phyloP scores from a whole-genome alignment of 1,284 basidiomycete genomes.

The Moesziomyces parantarcticus region DNA sequence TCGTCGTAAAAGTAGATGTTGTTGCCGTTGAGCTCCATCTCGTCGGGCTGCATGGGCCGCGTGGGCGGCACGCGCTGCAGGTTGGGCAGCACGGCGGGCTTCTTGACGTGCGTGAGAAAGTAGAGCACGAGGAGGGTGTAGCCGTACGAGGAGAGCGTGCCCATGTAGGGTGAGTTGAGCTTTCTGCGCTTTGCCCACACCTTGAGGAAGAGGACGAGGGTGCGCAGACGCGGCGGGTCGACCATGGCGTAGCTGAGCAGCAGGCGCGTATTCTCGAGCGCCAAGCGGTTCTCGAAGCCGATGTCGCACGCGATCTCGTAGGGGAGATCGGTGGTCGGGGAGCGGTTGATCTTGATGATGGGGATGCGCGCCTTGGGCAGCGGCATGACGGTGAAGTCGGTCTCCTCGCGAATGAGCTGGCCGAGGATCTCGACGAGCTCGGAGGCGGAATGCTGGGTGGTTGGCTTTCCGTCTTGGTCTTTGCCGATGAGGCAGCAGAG shows the following conservation, averaged over 20 bases:
- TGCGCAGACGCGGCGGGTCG: constrained; percentile 91
- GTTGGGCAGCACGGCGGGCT: constrained; percentile 66
- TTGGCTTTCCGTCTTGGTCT: constrained; percentile 25
- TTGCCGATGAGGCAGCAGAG: constrained; percentile 85
- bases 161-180: constrained; percentile 97
- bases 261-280: constrained; percentile 94
- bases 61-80: constrained; percentile 68
- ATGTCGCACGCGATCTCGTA: constrained; percentile 89
- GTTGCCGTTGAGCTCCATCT: constrained; percentile 76
- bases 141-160: constrained; percentile 95
- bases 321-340: constrained; percentile 83
- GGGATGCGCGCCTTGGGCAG: constrained; percentile 96
- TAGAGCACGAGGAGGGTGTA: constrained; percentile 98
- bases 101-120: constrained; percentile 94
- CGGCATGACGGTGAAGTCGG: constrained; percentile 96
- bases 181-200: constrained; percentile 98
- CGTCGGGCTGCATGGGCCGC: constrained; percentile 71
- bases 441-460: constrained; percentile 71
- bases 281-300: constrained; percentile 95
- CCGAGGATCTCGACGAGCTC: constrained; percentile 95
- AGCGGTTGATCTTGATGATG: constrained; percentile 92
- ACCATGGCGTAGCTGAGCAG: constrained; percentile 97
- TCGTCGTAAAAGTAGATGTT: constrained; percentile 91
- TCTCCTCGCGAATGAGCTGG: constrained; percentile 92
- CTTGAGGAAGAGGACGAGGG: constrained; percentile 95